Conservation (phyloP, 164 flowering plant genomes). For the Tetracentron sinense region DNA sequence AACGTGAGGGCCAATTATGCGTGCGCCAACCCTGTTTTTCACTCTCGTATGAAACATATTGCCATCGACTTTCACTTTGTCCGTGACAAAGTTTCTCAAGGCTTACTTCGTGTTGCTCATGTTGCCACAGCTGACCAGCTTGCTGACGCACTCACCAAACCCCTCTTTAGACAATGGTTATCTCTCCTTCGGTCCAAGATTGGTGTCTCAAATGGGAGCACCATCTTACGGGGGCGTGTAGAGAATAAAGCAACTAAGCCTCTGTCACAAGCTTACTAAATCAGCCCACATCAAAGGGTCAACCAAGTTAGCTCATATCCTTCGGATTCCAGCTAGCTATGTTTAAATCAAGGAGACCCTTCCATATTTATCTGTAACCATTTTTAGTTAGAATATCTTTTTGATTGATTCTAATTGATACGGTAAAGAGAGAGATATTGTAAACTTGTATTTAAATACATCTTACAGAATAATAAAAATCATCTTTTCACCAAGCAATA, state of each 20-base stretch:
- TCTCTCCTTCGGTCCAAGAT: not conserved
- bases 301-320: too few species aligned
- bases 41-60: not conserved
- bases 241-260: not conserved
- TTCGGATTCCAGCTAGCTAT: too few species aligned
- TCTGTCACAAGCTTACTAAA: too few species aligned
- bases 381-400: too few species aligned
- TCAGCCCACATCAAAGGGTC: too few species aligned
- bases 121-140: not conserved
- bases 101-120: not conserved
- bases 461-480: too few species aligned
- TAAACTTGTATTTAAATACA: too few species aligned
- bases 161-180: not conserved
- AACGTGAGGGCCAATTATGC: not conserved
- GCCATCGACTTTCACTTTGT: not conserved
- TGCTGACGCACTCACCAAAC: not conserved
- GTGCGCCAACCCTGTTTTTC: not conserved
- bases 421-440: too few species aligned
- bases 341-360: too few species aligned
- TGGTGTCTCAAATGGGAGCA: conserved; percentile 1
- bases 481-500: too few species aligned
- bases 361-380: too few species aligned
- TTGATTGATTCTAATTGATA: too few species aligned
- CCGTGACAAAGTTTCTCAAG: not conserved
- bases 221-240: not conserved